Evolutionary conservation across 2,329 filamentous ascomycete genomes (phyloP).

Genomic region (Epichloe scottii): DNA sequence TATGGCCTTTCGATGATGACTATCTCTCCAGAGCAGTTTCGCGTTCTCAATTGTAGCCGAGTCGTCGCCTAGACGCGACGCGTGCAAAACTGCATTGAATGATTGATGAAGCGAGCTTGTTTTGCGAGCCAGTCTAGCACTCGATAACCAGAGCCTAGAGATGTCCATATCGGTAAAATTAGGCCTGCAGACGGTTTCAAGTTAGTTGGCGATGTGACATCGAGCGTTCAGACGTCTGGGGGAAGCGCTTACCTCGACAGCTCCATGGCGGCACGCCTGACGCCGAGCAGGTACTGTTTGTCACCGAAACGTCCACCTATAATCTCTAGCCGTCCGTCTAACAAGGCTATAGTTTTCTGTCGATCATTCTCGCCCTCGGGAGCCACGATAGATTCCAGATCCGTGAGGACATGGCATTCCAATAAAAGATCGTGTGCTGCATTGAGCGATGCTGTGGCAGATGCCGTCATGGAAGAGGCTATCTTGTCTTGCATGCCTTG

Average conservation of each 20-base stretch:
- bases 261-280: conserved; percentile 80
- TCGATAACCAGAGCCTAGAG: conserved; percentile 74
- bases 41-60: conserved; percentile 92
- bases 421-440: conserved; percentile 76
- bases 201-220: neutral
- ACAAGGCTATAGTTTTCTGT: conserved; percentile 18
- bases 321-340: conserved; percentile 73
- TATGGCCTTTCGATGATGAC: conserved; percentile 88
- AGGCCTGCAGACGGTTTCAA: conserved; percentile 24
- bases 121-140: conserved; percentile 76
- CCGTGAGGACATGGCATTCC: conserved; percentile 75
- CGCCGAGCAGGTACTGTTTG: conserved; percentile 83
- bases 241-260: conserved; percentile 44
- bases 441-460: conserved; percentile 68
- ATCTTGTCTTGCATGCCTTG: conserved; percentile 55
- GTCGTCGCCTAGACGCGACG: conserved; percentile 69
- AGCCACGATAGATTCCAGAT: conserved; percentile 65
- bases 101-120: conserved; percentile 73
- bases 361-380: conserved; percentile 28
- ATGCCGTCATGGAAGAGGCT: conserved; percentile 60
- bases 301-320: conserved; percentile 82
- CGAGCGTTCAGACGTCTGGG: neutral
- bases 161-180: conserved; percentile 61
- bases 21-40: conserved; percentile 83
- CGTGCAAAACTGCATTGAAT: conserved; percentile 87